These are phyloP conservation scores for Calonectria henricotiae DNA, from an alignment of 2,329 filamentous ascomycete genomes.

Conservation along the genomic window DNA sequence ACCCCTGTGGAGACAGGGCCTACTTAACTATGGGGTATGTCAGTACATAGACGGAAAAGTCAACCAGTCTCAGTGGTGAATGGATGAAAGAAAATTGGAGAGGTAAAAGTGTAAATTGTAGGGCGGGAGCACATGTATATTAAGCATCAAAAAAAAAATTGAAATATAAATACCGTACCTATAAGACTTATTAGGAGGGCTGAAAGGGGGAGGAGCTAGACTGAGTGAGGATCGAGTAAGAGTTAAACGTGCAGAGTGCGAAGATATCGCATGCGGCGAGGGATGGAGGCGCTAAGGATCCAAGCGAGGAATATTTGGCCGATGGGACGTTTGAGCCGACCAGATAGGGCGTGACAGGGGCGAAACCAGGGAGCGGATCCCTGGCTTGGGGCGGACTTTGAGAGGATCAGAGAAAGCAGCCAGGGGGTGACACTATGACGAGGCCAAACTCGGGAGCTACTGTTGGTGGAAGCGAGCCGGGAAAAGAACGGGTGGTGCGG, in stretches of 20 bases:
- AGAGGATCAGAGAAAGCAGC: slow-evolving; percentile 47
- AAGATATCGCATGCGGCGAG: slow-evolving; percentile 45
- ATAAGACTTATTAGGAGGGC: slow-evolving; percentile 28
- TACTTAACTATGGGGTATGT: slow-evolving; percentile 52
- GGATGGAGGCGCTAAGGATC: slow-evolving; percentile 45
- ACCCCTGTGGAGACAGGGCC: slow-evolving; percentile 49
- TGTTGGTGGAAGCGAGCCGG: slow-evolving; percentile 53
- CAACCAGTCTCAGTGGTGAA: slow-evolving; percentile 30
- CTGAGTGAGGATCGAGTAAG: slow-evolving; percentile 24
- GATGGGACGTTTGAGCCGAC: slow-evolving; percentile 51
- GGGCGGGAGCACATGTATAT: slow-evolving; percentile 16
- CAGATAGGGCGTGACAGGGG: slow-evolving; percentile 49
- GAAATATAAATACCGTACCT: slow-evolving; percentile 10
- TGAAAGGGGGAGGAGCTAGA: slow-evolving; percentile 28
- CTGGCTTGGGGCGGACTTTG: slow-evolving; percentile 42
- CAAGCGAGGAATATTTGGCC: slow-evolving; percentile 53
- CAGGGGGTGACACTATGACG: slow-evolving; percentile 40
- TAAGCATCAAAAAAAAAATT: neutral
- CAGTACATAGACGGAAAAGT: slow-evolving; percentile 28
- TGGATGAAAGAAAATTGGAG: slow-evolving; percentile 22
- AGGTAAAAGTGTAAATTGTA: slow-evolving; percentile 15
- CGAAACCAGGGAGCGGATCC: slow-evolving; percentile 52
- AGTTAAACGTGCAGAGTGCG: slow-evolving; percentile 35
- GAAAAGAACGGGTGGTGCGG: slow-evolving; percentile 42
- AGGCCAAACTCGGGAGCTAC: slow-evolving; percentile 40